phyloP scores from a whole-genome alignment of 441 rosid genomes.

The Populus hybrid region DNA sequence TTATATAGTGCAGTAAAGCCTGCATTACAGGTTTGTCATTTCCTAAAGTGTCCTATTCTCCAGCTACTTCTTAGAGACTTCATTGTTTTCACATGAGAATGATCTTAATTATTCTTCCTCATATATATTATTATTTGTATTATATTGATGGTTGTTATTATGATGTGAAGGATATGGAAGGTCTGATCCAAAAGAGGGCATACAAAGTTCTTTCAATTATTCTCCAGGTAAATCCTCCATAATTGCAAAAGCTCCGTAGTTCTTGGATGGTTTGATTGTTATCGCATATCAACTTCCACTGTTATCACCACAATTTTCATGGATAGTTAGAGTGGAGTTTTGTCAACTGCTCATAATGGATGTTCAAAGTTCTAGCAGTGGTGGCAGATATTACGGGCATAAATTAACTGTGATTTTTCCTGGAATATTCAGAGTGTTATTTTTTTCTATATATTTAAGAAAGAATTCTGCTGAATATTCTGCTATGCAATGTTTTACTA shows the following conservation, averaged over 20 bases:
- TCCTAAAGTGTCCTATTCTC: constrained; percentile 7
- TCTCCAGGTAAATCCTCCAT: constrained; percentile 52
- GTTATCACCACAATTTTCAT: not conserved
- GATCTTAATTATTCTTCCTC: not conserved
- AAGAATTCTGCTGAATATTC: not conserved
- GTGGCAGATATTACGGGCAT: not conserved
- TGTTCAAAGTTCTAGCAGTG: not conserved
- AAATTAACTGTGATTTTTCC: not conserved
- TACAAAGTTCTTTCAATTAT: constrained; percentile 81
- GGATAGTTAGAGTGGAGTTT: not conserved
- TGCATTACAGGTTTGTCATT: constrained; percentile 65
- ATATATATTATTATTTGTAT: not conserved
- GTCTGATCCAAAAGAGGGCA: constrained; percentile 85
- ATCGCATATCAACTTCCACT: not conserved
- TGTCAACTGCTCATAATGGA: not conserved
- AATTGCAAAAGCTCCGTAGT: constrained; percentile 1
- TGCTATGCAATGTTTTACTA: not conserved
- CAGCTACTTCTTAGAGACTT: not conserved
- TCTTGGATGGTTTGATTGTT: not conserved
- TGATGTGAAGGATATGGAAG: constrained; percentile 63
- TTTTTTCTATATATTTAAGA: not conserved
- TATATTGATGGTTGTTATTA: constrained; percentile 2
- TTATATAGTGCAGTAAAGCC: constrained; percentile 60
- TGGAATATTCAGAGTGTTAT: too few relatives aligned
- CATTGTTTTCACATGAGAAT: not conserved